Conservation (phyloP, 306 rosid species). For the Biancaea sappan region DNA sequence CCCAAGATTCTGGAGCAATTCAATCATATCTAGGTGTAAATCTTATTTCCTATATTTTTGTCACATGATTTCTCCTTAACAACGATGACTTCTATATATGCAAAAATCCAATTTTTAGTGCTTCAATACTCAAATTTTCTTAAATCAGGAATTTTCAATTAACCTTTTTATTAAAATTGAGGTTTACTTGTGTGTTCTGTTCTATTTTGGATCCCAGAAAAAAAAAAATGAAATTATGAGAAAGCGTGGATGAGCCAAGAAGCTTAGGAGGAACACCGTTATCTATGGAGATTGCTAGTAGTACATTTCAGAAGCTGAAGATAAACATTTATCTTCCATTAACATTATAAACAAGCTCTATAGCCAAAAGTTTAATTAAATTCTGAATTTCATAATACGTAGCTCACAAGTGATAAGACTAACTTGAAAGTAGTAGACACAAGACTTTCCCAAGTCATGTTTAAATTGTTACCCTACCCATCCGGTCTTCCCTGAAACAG, state of each 20-base stretch:
- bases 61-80: neutral
- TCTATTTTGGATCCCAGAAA: neutral
- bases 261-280: conserved; percentile 6
- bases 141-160: neutral
- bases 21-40: conserved; percentile 12
- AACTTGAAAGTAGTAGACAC: conserved; percentile 8
- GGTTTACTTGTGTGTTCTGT: neutral
- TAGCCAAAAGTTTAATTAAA: neutral
- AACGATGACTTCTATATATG: neutral
- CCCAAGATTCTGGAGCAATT: conserved; percentile 27
- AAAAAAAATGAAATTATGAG: neutral
- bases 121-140: conserved; percentile 18
- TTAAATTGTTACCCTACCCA: conserved; percentile 4
- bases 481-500: conserved; percentile 19
- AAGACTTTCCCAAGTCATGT: neutral
- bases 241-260: conserved; percentile 1
- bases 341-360: conserved; percentile 1
- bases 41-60: conserved; percentile 1
- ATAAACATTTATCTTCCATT: neutral
- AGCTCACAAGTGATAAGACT: neutral
- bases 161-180: neutral
- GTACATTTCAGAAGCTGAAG: conserved; percentile 10
- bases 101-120: conserved; percentile 19
- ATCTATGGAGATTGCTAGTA: neutral
- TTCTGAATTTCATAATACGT: conserved; percentile 26